Evolutionary conservation across 2,329 filamentous ascomycete species (phyloP), one percentile per base, ranked within the genome.

Genomic region (Alternaria sp.): DNA sequence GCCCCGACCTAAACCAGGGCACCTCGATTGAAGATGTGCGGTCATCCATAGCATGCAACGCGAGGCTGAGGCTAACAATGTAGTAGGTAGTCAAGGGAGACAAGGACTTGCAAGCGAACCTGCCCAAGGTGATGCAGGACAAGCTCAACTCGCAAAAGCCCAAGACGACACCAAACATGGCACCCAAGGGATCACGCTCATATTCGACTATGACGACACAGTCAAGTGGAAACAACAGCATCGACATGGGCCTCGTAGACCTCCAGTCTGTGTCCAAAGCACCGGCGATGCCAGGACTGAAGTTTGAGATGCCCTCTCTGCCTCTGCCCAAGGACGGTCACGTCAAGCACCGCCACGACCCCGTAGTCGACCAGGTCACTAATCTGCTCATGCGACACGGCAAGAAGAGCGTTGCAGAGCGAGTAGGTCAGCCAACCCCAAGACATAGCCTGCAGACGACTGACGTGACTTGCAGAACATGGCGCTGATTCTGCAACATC

Each of bases 351-450:
- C 88, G 95, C 72, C 96, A 98, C 76, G 91, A 97, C 75, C 88
- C 92, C 2, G 85, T 97, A 7, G 84, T 98, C 48, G 84, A 90
- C 66, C 95, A 97, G 82, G 85, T 98, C 70, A 97, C 93, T 18
- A 94, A 93, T 76, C 84, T 97, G 69, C 81, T 99, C 65, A 99
- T 98, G 94, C 84, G 85, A 71, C 87, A 98, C 79, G 95, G 95
- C 70, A 96, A 97, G 83, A 87, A 96, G 77, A 91, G 90, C 74
- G 86, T 87, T 78, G 95, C 95, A n/a, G 93, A 99, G 79, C 88
- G 89, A 82, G 93, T 96, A 85, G 60, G 87, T 57, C 32, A 48
- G 46, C 36, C 30, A n/a, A 2, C 20, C 38, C 18, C 1, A 7
- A 8, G 36, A n/a, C 8, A 11, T 53, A 51, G 51, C 24, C 20